A percentile compares a stretch with the other conserved stretches of the same genome.
These are phyloP conservation scores for Polysphondylium violaceum DNA, from an alignment of 78 protist species.

Conservation along the genomic window DNA sequence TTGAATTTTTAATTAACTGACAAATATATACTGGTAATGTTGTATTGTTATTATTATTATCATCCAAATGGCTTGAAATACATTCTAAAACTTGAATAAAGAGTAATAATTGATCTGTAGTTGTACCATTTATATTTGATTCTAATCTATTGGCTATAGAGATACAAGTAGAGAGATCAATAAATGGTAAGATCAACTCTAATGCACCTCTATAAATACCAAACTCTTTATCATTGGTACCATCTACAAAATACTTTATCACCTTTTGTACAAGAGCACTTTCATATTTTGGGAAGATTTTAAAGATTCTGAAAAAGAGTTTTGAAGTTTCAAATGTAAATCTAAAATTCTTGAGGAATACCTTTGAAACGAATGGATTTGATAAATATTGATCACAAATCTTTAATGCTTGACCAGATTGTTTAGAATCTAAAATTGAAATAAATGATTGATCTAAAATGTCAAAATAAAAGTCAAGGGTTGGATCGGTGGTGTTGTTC, in stretches of 20 bases:
- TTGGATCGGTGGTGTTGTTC: not conserved
- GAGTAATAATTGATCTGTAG: too few species aligned
- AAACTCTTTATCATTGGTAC: not conserved
- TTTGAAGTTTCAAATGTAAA: constrained; percentile 24
- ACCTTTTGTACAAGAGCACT: not conserved
- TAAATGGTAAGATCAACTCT: constrained; percentile 26
- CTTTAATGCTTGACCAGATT: not conserved
- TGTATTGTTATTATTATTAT: not conserved
- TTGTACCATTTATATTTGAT: too few species aligned
- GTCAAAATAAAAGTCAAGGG: constrained; percentile 15
- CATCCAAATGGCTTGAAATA: too few species aligned
- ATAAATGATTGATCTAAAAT: not conserved
- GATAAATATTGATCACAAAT: not conserved
- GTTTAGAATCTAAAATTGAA: constrained; percentile 11
- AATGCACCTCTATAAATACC: not conserved
- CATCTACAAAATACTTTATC: not conserved
- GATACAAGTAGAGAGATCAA: constrained; percentile 2
- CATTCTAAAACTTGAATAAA: too few species aligned
- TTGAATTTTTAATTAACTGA: not conserved
- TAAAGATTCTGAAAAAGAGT: not conserved
- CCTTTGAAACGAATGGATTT: not conserved
- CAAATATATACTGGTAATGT: not conserved
- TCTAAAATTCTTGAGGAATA: not conserved
- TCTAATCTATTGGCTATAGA: too few species aligned
- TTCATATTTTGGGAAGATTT: not conserved